These are phyloP conservation scores for Trametes maxima DNA, from an alignment of 768 basidiomycete genomes.

Conservation along the genomic window DNA sequence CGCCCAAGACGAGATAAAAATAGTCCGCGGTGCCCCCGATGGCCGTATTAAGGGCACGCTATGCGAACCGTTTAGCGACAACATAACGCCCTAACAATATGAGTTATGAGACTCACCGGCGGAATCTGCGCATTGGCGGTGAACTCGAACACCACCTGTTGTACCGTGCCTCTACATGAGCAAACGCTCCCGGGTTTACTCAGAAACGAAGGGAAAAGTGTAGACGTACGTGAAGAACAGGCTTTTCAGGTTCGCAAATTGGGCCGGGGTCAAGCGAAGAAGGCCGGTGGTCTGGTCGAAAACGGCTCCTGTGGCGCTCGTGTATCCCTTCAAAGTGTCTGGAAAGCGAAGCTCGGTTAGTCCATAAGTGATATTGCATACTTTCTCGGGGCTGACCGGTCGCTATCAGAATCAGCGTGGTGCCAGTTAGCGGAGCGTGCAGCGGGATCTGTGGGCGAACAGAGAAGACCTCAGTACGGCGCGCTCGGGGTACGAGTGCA, in stretches of 20 bases:
- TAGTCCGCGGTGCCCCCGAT: constrained; percentile 40
- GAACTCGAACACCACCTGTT: constrained; percentile 28
- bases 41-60: constrained; percentile 42
- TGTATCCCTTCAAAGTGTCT: constrained; percentile 28
- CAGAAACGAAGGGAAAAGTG: not conserved
- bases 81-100: not conserved
- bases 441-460: too few relatives aligned
- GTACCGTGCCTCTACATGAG: not conserved
- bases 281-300: constrained; percentile 22
- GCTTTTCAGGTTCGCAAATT: constrained; percentile 24
- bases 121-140: constrained; percentile 37
- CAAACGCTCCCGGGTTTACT: not conserved
- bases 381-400: constrained; percentile 25
- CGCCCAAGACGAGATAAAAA: constrained; percentile 43
- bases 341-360: not conserved
- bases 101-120: constrained; percentile 26
- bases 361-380: too few relatives aligned
- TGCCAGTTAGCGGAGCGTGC: too few relatives aligned
- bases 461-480: too few relatives aligned
- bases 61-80: not conserved
- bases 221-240: constrained; percentile 21
- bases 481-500: too few relatives aligned
- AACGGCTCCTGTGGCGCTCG: constrained; percentile 14
- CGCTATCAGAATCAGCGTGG: constrained; percentile 37
- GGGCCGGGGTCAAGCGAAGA: constrained; percentile 18